These are phyloP conservation scores for Pythium guiyangense DNA, from an alignment of 352 stramenopile genomes.

Conservation along the genomic window DNA sequence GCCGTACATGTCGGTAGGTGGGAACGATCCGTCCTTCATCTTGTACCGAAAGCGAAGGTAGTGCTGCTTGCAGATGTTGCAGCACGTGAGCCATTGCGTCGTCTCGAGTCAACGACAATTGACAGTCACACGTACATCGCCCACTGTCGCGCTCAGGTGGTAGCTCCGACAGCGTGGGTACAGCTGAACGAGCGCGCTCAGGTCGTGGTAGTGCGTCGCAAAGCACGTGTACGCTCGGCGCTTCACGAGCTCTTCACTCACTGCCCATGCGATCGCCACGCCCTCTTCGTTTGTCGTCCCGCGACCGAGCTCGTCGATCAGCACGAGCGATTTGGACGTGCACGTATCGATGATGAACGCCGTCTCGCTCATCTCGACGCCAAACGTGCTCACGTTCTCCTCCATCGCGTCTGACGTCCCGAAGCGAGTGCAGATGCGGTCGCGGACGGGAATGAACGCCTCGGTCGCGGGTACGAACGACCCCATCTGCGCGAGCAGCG, in stretches of 20 bases:
- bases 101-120: neutral
- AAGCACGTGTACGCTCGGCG: slow-evolving; percentile 81
- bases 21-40: slow-evolving; percentile 62
- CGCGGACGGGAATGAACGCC: slow-evolving; percentile 77
- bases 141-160: slow-evolving; percentile 50
- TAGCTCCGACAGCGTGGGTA: slow-evolving; percentile 71
- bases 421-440: slow-evolving; percentile 90
- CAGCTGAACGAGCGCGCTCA: slow-evolving; percentile 56
- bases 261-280: slow-evolving; percentile 84
- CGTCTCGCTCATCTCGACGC: slow-evolving; percentile 89
- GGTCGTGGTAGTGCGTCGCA: slow-evolving; percentile 86
- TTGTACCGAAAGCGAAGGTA: slow-evolving; percentile 57
- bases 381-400: slow-evolving; percentile 91
- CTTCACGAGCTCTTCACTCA: slow-evolving; percentile 78
- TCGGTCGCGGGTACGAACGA: slow-evolving; percentile 85
- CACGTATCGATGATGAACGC: slow-evolving; percentile 81
- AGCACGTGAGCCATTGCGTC: neutral
- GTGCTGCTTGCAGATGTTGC: slow-evolving; percentile 24
- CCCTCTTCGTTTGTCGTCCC: slow-evolving; percentile 90
- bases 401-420: slow-evolving; percentile 92
- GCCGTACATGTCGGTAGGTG: slow-evolving; percentile 63
- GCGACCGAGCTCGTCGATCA: slow-evolving; percentile 90
- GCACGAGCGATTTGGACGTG: slow-evolving; percentile 65
- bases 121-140: slow-evolving; percentile 25
- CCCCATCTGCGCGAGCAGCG: slow-evolving; percentile 89